Evolutionary conservation across 2,329 filamentous ascomycete genomes (phyloP).

Genomic region (Phyllachora maydis): DNA sequence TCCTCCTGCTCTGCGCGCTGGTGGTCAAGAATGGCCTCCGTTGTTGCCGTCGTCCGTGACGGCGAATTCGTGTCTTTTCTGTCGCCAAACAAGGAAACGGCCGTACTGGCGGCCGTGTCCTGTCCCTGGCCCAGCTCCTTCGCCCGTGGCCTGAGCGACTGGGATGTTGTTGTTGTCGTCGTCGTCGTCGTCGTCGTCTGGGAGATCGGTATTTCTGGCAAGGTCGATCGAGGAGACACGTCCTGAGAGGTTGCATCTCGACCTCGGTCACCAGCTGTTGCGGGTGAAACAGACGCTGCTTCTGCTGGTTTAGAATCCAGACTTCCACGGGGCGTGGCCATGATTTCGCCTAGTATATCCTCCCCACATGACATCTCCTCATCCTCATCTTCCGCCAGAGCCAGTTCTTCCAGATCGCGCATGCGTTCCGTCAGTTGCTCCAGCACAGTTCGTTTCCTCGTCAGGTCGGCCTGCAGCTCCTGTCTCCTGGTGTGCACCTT

Average conservation of each 20-base stretch:
- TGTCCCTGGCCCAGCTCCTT: constrained; percentile 3
- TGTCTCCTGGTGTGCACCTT: constrained; percentile 36
- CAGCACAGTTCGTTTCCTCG: constrained; percentile 41
- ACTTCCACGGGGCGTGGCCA: constrained; percentile 32
- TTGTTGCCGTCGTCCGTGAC: constrained; percentile 18
- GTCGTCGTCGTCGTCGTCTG: no score
- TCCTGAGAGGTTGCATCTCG: no score
- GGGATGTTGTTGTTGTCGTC: no score
- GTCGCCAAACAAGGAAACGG: constrained; percentile 5
- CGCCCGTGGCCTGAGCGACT: no score
- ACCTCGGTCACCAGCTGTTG: no score
- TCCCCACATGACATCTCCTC: constrained; percentile 30
- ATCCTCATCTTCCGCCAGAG: constrained; percentile 9
- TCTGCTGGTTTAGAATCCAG: constrained; percentile 13
- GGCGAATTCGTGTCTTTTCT: constrained; percentile 9
- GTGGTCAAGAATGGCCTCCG: constrained; percentile 54
- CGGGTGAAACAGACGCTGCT: no score
- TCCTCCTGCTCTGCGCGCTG: constrained; percentile 68
- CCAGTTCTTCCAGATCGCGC: constrained; percentile 44
- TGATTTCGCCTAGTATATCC: constrained; percentile 32
- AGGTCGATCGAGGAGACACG: no score
- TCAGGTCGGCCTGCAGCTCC: constrained; percentile 41
- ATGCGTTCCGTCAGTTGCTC: constrained; percentile 46
- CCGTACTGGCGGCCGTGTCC: constrained; percentile 3
- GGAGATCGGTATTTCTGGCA: no score